Percentiles rank a stretch among this genome's conserved stretches.
phyloP scores from a whole-genome alignment of 2,329 filamentous ascomycete species.

The Sphaceloma murrayae region DNA sequence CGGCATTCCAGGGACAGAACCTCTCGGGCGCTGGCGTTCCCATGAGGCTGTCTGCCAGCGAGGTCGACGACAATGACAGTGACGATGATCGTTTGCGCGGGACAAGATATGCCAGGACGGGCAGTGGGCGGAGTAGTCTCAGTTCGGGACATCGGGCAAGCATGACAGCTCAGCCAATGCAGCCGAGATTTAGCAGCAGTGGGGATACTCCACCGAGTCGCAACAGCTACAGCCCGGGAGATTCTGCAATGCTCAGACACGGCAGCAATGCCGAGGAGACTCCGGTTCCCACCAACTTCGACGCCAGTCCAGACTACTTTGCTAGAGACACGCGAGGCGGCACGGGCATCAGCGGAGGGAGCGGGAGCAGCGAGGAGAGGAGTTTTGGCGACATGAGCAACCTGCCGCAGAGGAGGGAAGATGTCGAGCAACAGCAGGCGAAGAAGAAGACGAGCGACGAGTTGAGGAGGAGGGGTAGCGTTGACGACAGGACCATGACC shows the following conservation, averaged over 20 bases:
- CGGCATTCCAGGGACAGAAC: conserved; percentile 56
- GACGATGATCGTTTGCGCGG: conserved; percentile 53
- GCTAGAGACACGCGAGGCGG: conserved; percentile 27
- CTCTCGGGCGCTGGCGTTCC: conserved; percentile 72
- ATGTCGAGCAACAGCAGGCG: conserved; percentile 45
- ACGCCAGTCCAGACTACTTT: conserved; percentile 35
- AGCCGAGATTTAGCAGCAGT: conserved; percentile 38
- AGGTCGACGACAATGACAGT: conserved; percentile 81
- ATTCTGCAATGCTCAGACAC: conserved; percentile 17
- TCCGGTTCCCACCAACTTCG: conserved; percentile 33
- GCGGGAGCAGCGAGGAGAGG: conserved; percentile 39
- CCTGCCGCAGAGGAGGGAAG: conserved; percentile 37
- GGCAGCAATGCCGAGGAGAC: conserved; percentile 33
- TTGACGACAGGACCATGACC: conserved; percentile 72
- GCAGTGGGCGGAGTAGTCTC: conserved; percentile 62
- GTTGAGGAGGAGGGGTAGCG: conserved; percentile 65
- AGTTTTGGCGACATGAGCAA: conserved; percentile 45
- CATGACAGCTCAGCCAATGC: conserved; percentile 23
- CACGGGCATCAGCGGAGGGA: conserved; percentile 34
- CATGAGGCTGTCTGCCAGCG: conserved; percentile 84
- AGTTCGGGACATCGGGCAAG: conserved; percentile 34
- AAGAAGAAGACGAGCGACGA: conserved; percentile 61
- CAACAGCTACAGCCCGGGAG: conserved; percentile 31
- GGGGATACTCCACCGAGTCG: conserved; percentile 43
- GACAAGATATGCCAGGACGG: conserved; percentile 50